Evolutionary conservation across 768 basidiomycete species (phyloP).

Genomic region (Russula vinacea): DNA sequence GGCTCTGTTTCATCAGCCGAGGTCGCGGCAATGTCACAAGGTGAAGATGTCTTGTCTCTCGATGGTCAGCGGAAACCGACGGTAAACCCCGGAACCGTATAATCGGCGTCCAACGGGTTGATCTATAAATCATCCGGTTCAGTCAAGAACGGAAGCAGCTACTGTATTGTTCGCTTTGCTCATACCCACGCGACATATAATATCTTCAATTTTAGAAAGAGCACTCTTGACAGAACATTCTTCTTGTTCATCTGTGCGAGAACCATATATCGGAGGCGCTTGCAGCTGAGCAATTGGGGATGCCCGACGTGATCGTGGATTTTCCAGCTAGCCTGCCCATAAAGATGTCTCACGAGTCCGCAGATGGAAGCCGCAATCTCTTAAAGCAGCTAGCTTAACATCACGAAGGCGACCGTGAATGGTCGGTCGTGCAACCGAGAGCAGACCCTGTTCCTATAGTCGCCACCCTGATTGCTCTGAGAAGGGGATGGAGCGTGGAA

Average conservation of each 20-base stretch:
- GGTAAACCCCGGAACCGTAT: constrained; percentile 1
- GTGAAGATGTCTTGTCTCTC: background rate
- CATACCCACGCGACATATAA: background rate
- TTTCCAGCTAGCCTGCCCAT: background rate
- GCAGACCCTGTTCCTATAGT: background rate
- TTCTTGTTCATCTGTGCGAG: background rate
- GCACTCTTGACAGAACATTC: background rate
- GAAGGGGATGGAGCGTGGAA: background rate
- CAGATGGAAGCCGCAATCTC: background rate
- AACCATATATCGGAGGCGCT: background rate
- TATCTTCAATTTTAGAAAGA: constrained; percentile 4
- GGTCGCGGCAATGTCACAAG: background rate
- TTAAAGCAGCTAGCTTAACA: background rate
- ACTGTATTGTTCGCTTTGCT: no score
- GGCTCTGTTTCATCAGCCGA: background rate
- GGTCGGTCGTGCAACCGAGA: background rate
- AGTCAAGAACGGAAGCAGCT: background rate
- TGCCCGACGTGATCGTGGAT: background rate
- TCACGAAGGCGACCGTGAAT: background rate
- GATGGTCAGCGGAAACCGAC: background rate
- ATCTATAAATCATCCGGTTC: background rate
- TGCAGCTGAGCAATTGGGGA: background rate
- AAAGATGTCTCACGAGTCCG: background rate
- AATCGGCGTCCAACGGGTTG: background rate
- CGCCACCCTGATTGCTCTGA: background rate